Base-by-base conservation (phyloP, 768 basidiomycete species). In the Serpula lacrymans region DNA sequence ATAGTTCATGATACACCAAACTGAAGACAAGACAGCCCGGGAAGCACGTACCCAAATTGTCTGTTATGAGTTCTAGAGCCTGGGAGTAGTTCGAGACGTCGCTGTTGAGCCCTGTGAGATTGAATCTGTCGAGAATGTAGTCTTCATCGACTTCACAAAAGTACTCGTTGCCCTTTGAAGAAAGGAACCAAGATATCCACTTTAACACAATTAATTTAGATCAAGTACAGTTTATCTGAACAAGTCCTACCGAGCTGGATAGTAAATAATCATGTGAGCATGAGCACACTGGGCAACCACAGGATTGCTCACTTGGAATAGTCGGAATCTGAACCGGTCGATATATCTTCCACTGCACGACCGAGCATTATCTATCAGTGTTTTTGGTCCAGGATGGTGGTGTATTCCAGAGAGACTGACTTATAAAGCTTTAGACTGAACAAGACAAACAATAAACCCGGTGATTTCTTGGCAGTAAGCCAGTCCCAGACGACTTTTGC, bases 71-170 rank as follows among this genome's bases (percentile, higher is more conserved):
- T 60, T 98, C 94, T 37, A 98, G 69, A 0, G 96, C 96, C 53
- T 95, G 86, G 0, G 85, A 66, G 55, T 99, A 99, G 65, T 96
- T 93, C 46, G 91, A 78, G 5, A 97, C 91, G 62, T 98, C 96
- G 50, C 87, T 88, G 66, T 97, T 96, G 38, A 98, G 75, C 4
- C 96, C 95, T 2, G 96, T 99, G 42, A 99, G 72, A 65, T 99
- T 98, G 78, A 99, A 97, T 38, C 94, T 80, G 67, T 98, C 95
- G 41, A 96, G 75, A 55, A 99, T 97, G 62, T 97, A 98, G 65
- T 98, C 95, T 58, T 98, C 96, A 60, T 97, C 96, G 47, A 98
- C 92, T 71, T 98, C 94, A 63, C 95, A 96, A 57, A 97, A 98
- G 70, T 99, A 99, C 69, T 99, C 96, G 61, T 99, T 98, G 43